phyloP scores from a whole-genome alignment of 2,329 filamentous ascomycete species.

The Exophiala xenobiotica region DNA sequence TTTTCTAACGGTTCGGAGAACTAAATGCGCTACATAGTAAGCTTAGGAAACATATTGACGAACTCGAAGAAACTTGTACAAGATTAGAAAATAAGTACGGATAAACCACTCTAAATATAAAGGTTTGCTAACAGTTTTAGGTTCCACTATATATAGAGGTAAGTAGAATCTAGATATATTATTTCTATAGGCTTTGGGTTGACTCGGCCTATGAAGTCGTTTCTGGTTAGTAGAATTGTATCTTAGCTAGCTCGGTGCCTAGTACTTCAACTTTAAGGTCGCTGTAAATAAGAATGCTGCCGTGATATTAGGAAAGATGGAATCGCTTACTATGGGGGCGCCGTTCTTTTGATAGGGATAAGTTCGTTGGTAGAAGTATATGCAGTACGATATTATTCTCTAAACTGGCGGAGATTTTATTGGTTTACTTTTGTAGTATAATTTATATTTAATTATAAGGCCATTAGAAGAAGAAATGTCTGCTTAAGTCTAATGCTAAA shows the following conservation, averaged over 20 bases:
- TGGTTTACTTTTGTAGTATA: not conserved
- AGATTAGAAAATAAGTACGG: constrained; percentile 1
- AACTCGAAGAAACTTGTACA: not conserved
- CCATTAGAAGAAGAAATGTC: not conserved
- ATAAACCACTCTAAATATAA: not conserved
- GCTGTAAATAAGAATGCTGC: constrained; percentile 1
- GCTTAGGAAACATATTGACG: not conserved
- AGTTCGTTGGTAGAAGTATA: not conserved
- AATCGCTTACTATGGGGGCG: constrained; percentile 1
- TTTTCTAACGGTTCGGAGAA: not conserved
- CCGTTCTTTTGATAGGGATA: not conserved
- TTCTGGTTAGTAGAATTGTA: constrained; percentile 1
- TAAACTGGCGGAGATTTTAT: constrained; percentile 1
- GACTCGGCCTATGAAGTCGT: not conserved
- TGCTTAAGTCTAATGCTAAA: not conserved
- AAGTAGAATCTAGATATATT: not conserved
- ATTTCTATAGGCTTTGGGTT: not conserved
- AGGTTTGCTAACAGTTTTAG: not conserved
- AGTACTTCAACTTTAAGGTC: constrained; percentile 3
- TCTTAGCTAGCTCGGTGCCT: not conserved
- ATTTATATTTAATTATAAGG: not conserved
- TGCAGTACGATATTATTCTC: not conserved
- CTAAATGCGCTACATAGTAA: not conserved
- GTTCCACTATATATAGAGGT: not conserved
- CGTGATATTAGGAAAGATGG: not conserved